These are phyloP conservation scores for Colletotrichum melonis DNA, from an alignment of 2,329 filamentous ascomycete species.

Conservation along the genomic window DNA sequence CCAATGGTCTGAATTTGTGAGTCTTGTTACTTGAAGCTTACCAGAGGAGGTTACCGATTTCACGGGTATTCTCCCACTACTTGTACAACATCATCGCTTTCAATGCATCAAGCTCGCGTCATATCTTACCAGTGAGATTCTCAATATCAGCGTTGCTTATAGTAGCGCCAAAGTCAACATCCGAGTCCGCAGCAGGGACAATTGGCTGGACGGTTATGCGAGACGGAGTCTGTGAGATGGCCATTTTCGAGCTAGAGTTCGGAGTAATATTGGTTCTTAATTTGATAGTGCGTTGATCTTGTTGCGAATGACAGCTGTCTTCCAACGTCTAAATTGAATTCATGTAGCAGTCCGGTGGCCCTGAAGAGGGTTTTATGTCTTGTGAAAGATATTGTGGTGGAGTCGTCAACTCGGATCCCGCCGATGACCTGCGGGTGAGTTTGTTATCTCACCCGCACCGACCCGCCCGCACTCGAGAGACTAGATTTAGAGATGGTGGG, in stretches of 20 bases:
- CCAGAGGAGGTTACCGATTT: slow-evolving; percentile 70
- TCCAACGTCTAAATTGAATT: neutral
- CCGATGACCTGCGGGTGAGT: slow-evolving; percentile 16
- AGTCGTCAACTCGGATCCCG: slow-evolving; percentile 28
- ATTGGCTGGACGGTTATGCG: slow-evolving; percentile 49
- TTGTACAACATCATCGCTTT: slow-evolving; percentile 17
- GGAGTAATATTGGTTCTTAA: neutral
- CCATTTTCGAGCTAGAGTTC: neutral
- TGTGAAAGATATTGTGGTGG: neutral
- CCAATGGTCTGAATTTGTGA: neutral
- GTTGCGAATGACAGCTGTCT: neutral
- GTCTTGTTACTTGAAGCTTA: slow-evolving; percentile 46
- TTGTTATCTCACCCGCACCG: slow-evolving; percentile 15
- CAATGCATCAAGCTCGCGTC: slow-evolving; percentile 20
- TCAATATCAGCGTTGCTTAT: slow-evolving; percentile 70
- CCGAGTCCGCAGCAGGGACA: slow-evolving; percentile 48
- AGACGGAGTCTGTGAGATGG: slow-evolving; percentile 12
- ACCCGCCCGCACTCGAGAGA: slow-evolving; percentile 17
- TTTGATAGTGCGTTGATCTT: neutral
- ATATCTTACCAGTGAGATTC: slow-evolving; percentile 67
- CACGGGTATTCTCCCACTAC: slow-evolving; percentile 64
- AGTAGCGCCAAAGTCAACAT: slow-evolving; percentile 70
- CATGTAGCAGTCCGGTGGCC: fast-evolving
- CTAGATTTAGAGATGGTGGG: neutral
- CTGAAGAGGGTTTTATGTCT: neutral